Conservation (phyloP, 768 basidiomycete genomes). For the Coprinopsis strossmayeri region DNA sequence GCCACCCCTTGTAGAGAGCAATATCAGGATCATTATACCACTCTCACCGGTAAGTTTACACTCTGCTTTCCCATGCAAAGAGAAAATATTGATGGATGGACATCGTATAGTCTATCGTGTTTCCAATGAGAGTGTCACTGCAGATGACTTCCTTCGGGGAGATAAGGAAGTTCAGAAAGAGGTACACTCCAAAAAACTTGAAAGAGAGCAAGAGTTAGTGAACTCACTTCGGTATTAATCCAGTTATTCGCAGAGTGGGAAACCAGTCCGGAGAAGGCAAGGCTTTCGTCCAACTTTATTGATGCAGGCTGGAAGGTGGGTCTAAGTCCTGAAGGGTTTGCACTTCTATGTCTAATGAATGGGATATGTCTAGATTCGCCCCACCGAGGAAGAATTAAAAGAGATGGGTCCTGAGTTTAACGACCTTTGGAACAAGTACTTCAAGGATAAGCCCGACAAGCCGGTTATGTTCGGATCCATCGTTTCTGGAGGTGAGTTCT, state of each 20-base stretch:
- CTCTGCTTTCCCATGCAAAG: too few relatives aligned
- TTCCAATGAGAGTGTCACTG: constrained; percentile 54
- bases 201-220: too few relatives aligned
- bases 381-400: constrained; percentile 61
- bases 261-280: constrained; percentile 57
- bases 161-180: constrained; percentile 52
- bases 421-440: constrained; percentile 59
- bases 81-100: too few relatives aligned
- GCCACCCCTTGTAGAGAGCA: constrained; percentile 37
- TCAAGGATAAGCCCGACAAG: constrained; percentile 78
- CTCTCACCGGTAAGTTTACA: constrained; percentile 43
- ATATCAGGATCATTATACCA: constrained; percentile 74
- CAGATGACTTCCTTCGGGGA: constrained; percentile 68
- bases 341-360: neutral
- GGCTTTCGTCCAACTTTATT: constrained; percentile 64
- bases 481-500: constrained; percentile 37
- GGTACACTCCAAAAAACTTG: constrained; percentile 23
- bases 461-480: constrained; percentile 51
- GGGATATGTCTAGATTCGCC: constrained; percentile 46
- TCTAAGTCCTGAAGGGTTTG: neutral
- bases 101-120: constrained; percentile 51
- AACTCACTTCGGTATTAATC: too few relatives aligned
- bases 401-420: constrained; percentile 79
- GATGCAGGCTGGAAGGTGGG: constrained; percentile 69
- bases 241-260: constrained; percentile 64